Evolutionary conservation across 164 flowering plant species (phyloP).

Genomic region (Warburgia ugandensis): DNA sequence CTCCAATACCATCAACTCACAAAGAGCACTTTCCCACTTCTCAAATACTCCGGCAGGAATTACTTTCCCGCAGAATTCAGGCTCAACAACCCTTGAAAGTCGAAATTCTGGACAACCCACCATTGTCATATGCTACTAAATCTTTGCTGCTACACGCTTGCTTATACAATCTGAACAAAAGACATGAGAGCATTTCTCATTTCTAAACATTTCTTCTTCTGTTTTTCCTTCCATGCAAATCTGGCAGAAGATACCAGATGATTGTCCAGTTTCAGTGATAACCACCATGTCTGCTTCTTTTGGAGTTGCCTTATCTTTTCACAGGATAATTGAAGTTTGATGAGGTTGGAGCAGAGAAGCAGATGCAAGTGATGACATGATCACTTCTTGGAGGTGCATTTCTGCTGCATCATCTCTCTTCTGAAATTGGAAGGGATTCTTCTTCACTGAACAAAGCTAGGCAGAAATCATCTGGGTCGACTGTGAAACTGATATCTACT

Average conservation of each 20-base stretch:
- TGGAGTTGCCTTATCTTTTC: background rate
- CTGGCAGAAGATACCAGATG: slow-evolving; percentile 4
- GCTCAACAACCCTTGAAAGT: slow-evolving; percentile 14
- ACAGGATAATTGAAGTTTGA: background rate
- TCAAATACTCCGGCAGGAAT: slow-evolving; percentile 5
- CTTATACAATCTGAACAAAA: slow-evolving; percentile 32
- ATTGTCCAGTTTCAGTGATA: background rate
- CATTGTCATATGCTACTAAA: slow-evolving; percentile 5
- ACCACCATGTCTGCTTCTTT: background rate
- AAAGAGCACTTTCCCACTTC: slow-evolving; percentile 8
- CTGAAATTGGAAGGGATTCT: slow-evolving; percentile 2
- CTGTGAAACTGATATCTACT: too few species aligned
- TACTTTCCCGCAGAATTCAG: slow-evolving; percentile 10
- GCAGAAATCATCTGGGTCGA: background rate
- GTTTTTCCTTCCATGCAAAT: slow-evolving; percentile 14
- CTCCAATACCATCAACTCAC: slow-evolving; percentile 3
- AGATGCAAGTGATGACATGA: background rate
- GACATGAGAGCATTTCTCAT: slow-evolving; percentile 21
- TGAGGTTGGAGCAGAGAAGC: background rate
- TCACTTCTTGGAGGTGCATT: slow-evolving; percentile 4
- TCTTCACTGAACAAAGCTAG: background rate
- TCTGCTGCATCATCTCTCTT: background rate
- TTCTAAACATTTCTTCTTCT: background rate
- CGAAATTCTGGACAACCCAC: slow-evolving; percentile 15
- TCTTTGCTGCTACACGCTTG: slow-evolving; percentile 17